These are phyloP conservation scores for Neonectria hederae DNA, from an alignment of 2,329 filamentous ascomycete species.

Conservation along the genomic window DNA sequence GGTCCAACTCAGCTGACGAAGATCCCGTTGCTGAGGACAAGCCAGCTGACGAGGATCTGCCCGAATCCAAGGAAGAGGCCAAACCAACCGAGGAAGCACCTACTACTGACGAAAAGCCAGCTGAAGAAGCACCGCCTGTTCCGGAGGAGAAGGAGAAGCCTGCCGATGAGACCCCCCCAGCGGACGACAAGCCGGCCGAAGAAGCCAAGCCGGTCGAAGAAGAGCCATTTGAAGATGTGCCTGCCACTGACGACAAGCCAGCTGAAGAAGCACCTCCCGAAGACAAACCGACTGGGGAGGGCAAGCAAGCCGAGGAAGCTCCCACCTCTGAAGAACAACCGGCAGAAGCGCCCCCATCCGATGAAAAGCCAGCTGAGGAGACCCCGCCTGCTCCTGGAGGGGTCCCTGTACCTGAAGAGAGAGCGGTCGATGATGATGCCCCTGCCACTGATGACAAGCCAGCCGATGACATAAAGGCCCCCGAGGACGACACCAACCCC, in stretches of 20 bases:
- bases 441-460: constrained; percentile 37
- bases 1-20: background rate
- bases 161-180: constrained; percentile 17
- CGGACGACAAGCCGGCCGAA: constrained; percentile 15
- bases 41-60: background rate
- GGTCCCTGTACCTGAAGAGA: constrained; percentile 17
- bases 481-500: constrained; percentile 28
- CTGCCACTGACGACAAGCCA: constrained; percentile 29
- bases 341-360: constrained; percentile 8
- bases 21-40: background rate
- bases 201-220: constrained; percentile 35
- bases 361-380: constrained; percentile 15
- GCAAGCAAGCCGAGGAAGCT: constrained; percentile 5
- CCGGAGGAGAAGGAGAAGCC: constrained; percentile 19
- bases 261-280: constrained; percentile 21
- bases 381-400: constrained; percentile 1
- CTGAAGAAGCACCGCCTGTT: constrained; percentile 18
- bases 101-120: constrained; percentile 5
- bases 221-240: constrained; percentile 11
- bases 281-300: background rate
- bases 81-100: constrained; percentile 10
- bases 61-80: background rate
- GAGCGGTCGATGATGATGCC: constrained; percentile 26
- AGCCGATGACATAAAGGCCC: constrained; percentile 32
- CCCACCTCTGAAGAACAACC: constrained; percentile 14